A percentile compares a stretch with the other conserved stretches of the same genome.
These are phyloP conservation scores for Amylostereum areolatum DNA, from an alignment of 1,284 basidiomycete species.

Conservation along the genomic window DNA sequence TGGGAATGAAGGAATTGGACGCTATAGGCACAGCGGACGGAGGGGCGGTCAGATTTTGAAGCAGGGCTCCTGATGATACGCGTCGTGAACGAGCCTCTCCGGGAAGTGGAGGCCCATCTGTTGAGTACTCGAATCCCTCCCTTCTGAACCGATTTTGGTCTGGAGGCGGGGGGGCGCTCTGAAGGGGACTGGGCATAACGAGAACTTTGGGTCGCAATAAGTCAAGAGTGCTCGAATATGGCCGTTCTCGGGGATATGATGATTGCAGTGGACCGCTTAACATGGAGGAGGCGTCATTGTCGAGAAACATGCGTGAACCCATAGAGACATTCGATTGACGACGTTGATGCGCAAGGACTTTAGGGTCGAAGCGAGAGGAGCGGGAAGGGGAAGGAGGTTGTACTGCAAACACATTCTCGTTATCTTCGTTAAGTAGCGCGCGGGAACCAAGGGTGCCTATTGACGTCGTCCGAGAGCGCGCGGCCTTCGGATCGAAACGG, in stretches of 20 bases:
- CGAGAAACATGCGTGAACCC: slow-evolving; percentile 56
- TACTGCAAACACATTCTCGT: slow-evolving; percentile 55
- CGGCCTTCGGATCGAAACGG: slow-evolving; percentile 33
- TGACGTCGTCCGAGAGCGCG: slow-evolving; percentile 30
- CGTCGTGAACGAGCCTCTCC: slow-evolving; percentile 56
- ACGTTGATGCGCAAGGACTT: slow-evolving; percentile 47
- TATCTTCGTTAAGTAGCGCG: slow-evolving; percentile 23
- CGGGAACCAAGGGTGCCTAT: slow-evolving; percentile 30
- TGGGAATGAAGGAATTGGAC: slow-evolving; percentile 71
- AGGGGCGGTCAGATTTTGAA: slow-evolving; percentile 17
- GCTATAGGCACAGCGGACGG: slow-evolving; percentile 34
- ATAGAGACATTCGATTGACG: slow-evolving; percentile 62
- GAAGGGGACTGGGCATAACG: slow-evolving; percentile 80
- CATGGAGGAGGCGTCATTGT: slow-evolving; percentile 41
- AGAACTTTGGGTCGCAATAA: slow-evolving; percentile 76
- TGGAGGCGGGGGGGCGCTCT: slow-evolving; percentile 35
- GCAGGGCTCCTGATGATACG: slow-evolving; percentile 33
- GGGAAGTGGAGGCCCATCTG: slow-evolving; percentile 65
- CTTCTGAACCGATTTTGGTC: slow-evolving; percentile 3
- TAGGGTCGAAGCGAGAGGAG: slow-evolving; percentile 70
- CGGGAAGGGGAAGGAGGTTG: slow-evolving; percentile 52
- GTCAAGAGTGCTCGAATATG: slow-evolving; percentile 60
- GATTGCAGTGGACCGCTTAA: slow-evolving; percentile 19
- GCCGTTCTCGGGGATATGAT: slow-evolving; percentile 39
- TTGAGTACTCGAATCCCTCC: slow-evolving; percentile 57